phyloP scores from a whole-genome alignment of 129 eudicot species.

The Lonicera japonica region DNA sequence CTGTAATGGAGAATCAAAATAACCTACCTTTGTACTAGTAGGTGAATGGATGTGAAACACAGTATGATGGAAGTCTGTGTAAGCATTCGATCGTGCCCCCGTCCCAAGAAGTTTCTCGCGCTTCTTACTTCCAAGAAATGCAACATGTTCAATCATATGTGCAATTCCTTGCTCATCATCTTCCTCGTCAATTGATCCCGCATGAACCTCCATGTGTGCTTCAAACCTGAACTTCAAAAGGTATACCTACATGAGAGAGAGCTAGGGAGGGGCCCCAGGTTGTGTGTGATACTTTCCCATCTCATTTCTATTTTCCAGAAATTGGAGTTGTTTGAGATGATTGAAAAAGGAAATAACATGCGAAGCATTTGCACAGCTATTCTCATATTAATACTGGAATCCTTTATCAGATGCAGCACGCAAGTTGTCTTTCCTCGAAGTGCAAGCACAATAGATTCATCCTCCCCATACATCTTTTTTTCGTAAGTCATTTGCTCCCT shows the following conservation, averaged over 20 bases:
- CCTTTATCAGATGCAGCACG: not conserved
- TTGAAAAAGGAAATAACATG: not conserved
- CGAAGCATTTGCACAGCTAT: not conserved
- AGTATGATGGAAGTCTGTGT: constrained; percentile 97
- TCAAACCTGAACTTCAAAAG: constrained; percentile 53
- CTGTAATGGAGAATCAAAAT: not conserved
- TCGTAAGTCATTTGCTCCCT: not conserved
- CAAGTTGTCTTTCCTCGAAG: not conserved
- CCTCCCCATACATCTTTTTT: not conserved
- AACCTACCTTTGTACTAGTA: constrained; percentile 65
- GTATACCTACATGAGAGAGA: constrained; percentile 3
- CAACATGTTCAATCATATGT: constrained; percentile 99
- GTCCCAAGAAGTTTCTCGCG: constrained; percentile 94
- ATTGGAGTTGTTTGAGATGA: not conserved
- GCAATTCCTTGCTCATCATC: constrained; percentile 99
- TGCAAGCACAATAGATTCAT: not conserved
- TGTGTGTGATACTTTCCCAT: too few species aligned
- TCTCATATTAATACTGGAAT: not conserved
- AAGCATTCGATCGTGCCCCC: constrained; percentile 98
- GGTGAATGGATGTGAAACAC: constrained; percentile 99
- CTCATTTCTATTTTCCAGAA: not conserved
- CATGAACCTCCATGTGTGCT: constrained; percentile 99
- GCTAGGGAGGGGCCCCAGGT: not conserved
- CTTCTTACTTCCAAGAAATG: constrained; percentile 98
- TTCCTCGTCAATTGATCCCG: constrained; percentile 95